Percentiles rank a stretch among this genome's conserved stretches.
Evolutionary conservation across 768 basidiomycete species (phyloP).

Genomic region (Tulasnella sp.): DNA sequence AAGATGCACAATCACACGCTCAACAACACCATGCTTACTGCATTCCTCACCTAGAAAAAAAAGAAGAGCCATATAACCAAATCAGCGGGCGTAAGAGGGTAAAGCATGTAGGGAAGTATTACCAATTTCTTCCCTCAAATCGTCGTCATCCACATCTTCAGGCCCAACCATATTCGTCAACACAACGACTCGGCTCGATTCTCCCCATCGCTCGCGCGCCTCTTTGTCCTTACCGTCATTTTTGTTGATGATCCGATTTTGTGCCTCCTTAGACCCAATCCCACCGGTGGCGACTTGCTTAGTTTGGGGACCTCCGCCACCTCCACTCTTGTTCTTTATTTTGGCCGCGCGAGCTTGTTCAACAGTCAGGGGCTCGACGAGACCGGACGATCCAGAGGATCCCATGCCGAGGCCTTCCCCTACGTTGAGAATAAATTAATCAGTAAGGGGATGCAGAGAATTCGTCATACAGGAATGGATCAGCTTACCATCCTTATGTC

Average conservation of each 20-base stretch:
- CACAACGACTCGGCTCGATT: slow-evolving; percentile 81
- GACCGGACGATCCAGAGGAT: slow-evolving; percentile 56
- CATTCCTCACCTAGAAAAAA: slow-evolving; percentile 67
- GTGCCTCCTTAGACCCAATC: slow-evolving; percentile 35
- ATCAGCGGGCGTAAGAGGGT: too few species aligned
- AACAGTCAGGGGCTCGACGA: slow-evolving; percentile 79
- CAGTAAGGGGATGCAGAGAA: not conserved
- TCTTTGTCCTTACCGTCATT: slow-evolving; percentile 77
- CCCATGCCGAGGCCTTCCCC: slow-evolving; percentile 53
- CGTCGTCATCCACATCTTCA: slow-evolving; percentile 78
- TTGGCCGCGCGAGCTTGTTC: slow-evolving; percentile 45
- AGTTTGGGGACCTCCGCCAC: slow-evolving; percentile 22
- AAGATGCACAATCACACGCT: slow-evolving; percentile 76
- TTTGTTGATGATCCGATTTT: slow-evolving; percentile 67
- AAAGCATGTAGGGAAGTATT: not conserved
- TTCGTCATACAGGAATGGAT: not conserved
- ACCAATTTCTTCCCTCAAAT: slow-evolving; percentile 83
- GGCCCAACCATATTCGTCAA: slow-evolving; percentile 81
- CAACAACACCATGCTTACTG: slow-evolving; percentile 82
- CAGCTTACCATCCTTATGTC: slow-evolving; percentile 78
- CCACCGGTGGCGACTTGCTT: slow-evolving; percentile 29
- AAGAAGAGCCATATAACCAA: too few species aligned
- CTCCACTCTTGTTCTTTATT: slow-evolving; percentile 26
- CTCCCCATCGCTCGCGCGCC: slow-evolving; percentile 74
- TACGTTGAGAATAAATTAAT: not conserved